Conservation (phyloP, 306 rosid species). For the Glycine soja region DNA sequence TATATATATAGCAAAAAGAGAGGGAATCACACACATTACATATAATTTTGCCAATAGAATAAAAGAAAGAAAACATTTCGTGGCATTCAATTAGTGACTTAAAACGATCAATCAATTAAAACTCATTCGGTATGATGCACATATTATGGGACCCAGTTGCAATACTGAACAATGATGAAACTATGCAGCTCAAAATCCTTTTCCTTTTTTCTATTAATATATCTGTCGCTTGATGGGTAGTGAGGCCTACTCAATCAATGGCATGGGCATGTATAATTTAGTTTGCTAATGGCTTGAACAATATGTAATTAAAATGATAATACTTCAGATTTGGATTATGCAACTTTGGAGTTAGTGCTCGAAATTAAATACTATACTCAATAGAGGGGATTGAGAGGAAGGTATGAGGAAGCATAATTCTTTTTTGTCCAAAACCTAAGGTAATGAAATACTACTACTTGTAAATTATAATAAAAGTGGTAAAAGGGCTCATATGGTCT, state of each 20-base stretch:
- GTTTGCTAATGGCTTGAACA: slow-evolving; percentile 35
- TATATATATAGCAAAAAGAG: neutral
- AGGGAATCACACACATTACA: slow-evolving; percentile 7
- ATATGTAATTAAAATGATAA: slow-evolving; percentile 34
- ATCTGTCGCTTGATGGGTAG: slow-evolving; percentile 70
- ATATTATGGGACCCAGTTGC: slow-evolving; percentile 66
- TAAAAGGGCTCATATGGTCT: slow-evolving; percentile 57
- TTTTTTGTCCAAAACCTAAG: slow-evolving; percentile 53
- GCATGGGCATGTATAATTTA: slow-evolving; percentile 33
- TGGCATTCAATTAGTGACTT: slow-evolving; percentile 53
- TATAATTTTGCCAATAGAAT: slow-evolving; percentile 42
- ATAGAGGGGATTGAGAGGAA: slow-evolving; percentile 35
- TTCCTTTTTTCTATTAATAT: slow-evolving; percentile 52
- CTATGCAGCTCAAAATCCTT: slow-evolving; percentile 40
- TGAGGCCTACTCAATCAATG: slow-evolving; percentile 59
- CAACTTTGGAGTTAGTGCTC: slow-evolving; percentile 41
- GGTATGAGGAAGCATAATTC: slow-evolving; percentile 55
- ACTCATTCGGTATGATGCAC: slow-evolving; percentile 65
- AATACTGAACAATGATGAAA: slow-evolving; percentile 56
- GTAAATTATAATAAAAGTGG: neutral
- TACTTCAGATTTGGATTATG: slow-evolving; percentile 37
- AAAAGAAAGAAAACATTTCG: slow-evolving; percentile 46
- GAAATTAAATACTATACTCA: slow-evolving; percentile 37
- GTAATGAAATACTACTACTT: slow-evolving; percentile 14
- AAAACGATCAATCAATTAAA: slow-evolving; percentile 54